Evolutionary conservation across 345 rosid genomes (phyloP).

Genomic region (Melaleuca alternifolia): DNA sequence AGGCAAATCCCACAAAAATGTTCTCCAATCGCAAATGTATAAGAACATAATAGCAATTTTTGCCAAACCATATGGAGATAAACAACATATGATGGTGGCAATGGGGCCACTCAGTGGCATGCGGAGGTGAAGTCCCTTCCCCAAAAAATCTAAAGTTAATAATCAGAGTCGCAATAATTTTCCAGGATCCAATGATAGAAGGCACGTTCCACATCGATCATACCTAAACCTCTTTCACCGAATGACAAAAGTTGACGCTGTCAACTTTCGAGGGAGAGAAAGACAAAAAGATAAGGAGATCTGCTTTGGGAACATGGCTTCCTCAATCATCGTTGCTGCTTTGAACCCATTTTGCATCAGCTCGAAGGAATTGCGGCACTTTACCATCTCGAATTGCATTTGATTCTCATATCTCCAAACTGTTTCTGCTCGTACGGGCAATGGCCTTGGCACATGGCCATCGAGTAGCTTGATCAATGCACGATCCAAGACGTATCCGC

Average conservation of each 20-base stretch:
- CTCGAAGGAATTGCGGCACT: too few relatives aligned
- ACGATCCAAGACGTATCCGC: background rate
- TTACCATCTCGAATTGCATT: too few relatives aligned
- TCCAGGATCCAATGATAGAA: background rate
- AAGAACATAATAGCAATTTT: background rate
- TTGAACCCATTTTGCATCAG: background rate
- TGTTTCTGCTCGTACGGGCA: background rate
- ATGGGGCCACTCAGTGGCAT: background rate
- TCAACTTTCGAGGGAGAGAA: background rate
- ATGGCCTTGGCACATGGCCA: background rate
- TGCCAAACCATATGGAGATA: background rate
- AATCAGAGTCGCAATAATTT: background rate
- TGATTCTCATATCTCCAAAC: too few relatives aligned
- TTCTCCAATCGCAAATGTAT: background rate
- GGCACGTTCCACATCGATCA: background rate
- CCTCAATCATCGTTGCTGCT: background rate
- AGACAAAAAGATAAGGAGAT: background rate
- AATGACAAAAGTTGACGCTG: background rate
- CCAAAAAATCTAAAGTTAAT: background rate
- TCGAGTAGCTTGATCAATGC: background rate
- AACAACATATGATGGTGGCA: background rate
- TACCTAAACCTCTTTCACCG: background rate
- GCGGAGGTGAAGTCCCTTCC: background rate
- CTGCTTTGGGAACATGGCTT: background rate
- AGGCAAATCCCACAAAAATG: background rate